Percentiles rank a stretch among this genome's conserved stretches.
Conservation (phyloP, 495 filamentous ascomycete genomes). For the Lindgomyces ingoldianus region DNA sequence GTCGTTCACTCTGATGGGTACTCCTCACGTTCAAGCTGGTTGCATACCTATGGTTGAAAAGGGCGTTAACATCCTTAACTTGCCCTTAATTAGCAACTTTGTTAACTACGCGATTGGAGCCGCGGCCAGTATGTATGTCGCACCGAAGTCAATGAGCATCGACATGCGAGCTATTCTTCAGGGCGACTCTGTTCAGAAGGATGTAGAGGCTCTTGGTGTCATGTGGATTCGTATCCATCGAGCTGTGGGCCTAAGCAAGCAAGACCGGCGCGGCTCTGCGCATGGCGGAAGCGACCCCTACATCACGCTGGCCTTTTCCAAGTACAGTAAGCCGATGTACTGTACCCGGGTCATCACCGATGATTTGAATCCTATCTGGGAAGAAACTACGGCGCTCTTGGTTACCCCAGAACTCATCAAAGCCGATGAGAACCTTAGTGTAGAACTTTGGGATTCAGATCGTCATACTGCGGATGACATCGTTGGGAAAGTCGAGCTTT, state of each 20-base stretch:
- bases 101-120: slow-evolving; percentile 94
- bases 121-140: slow-evolving; percentile 85
- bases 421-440: slow-evolving; percentile 84
- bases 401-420: slow-evolving; percentile 88
- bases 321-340: slow-evolving; percentile 98
- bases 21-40: slow-evolving; percentile 85
- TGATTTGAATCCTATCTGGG: slow-evolving; percentile 90
- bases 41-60: slow-evolving; percentile 88
- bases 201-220: slow-evolving; percentile 78
- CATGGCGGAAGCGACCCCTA: slow-evolving; percentile 93
- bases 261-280: slow-evolving; percentile 79
- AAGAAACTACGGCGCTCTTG: slow-evolving; percentile 82
- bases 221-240: slow-evolving; percentile 91
- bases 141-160: slow-evolving; percentile 92
- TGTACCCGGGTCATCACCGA: slow-evolving; percentile 94
- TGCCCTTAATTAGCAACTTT: slow-evolving; percentile 92
- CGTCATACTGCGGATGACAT: slow-evolving; percentile 87
- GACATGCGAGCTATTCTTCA: slow-evolving; percentile 87
- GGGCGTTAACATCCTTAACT: slow-evolving; percentile 87
- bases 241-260: slow-evolving; percentile 83
- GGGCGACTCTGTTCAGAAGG: slow-evolving; percentile 88
- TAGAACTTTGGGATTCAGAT: slow-evolving; percentile 95
- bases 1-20: slow-evolving; percentile 89
- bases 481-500: slow-evolving; percentile 89
- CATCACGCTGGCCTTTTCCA: slow-evolving; percentile 73